Evolutionary conservation across 2,329 filamentous ascomycete genomes (phyloP), one percentile per base, ranked within the genome.

Genomic region (Alternaria novae-zelandiae): DNA sequence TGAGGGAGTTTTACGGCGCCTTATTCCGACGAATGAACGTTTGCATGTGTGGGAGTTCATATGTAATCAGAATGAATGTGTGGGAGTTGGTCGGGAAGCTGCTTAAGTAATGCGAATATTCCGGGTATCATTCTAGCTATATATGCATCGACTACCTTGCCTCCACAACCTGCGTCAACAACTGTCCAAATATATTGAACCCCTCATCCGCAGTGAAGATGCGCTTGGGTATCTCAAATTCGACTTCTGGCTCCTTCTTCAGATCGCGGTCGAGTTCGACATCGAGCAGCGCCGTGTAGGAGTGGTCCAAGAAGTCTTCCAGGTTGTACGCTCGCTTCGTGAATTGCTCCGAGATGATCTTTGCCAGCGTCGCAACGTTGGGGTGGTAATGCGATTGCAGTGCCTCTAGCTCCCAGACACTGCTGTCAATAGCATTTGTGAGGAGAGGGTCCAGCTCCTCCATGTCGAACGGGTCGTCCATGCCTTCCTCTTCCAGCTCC

Each of bases 221-320:
- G 70, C 86, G 89, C 83, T 96, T 96, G 8, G 95, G 94, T 67
- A 99, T 97, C 80, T 96, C 92, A 80, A 92, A 97, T 79, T 98
- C 96, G 54, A 98, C 89, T 12, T 96, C 93, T 0, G 95, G 94
- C 6, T 88, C 84, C 79, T 95, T 97, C 82, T 91, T 96, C 67
- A 97, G 84, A 46, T 92, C 89, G 81, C 95, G 96, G 63, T 86
- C 85, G 67, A 97, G 84, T 79, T 99, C 96, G 4, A 90, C 90
- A 64, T 96, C 92, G 46, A 98, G 82, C 77, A 99, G 88, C 90
- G 89, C 92, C 73, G 85, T 88, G 80, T 98, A 99, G 0, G 93
- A 95, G 79, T 98, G 94, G 76, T 99, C 96, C 51, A 98, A 82
- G 80, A 99, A 99, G 77, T 99, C 96, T 77, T 99, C 96, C n/a